A percentile compares a stretch with the other conserved stretches of the same genome.
phyloP scores from a whole-genome alignment of 2,329 filamentous ascomycete genomes.

The Claviceps cyperi region DNA sequence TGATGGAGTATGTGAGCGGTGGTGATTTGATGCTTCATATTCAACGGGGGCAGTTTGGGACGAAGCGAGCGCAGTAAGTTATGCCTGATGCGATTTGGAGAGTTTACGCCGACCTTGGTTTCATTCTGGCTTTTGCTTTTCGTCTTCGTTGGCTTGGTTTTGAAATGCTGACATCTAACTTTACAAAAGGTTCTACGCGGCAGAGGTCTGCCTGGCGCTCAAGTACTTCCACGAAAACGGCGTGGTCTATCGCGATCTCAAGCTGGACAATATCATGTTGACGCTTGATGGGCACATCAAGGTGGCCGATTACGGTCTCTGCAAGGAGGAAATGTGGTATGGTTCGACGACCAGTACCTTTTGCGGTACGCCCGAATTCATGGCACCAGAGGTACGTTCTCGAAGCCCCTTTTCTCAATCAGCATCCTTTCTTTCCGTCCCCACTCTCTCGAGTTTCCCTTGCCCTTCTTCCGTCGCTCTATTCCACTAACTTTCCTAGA shows the following conservation, averaged over 20 bases:
- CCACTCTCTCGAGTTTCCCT: not conserved
- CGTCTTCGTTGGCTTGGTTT: not conserved
- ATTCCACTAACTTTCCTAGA: slow-evolving; percentile 33
- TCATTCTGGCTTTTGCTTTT: slow-evolving; percentile 2
- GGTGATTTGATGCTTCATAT: slow-evolving; percentile 99
- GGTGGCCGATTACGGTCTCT: slow-evolving; percentile 95
- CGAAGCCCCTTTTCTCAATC: not conserved
- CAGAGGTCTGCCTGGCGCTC: slow-evolving; percentile 88
- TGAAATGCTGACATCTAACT: slow-evolving; percentile 8
- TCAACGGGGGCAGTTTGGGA: slow-evolving; percentile 88
- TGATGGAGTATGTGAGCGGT: slow-evolving; percentile 98
- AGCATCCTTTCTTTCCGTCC: not conserved
- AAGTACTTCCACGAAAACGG: slow-evolving; percentile 99
- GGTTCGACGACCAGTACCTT: slow-evolving; percentile 94
- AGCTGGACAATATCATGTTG: slow-evolving; percentile 82
- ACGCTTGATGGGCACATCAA: slow-evolving; percentile 96
- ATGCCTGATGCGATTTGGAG: no score
- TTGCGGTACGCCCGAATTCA: slow-evolving; percentile 98
- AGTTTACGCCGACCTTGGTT: no score
- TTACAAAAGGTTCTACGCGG: slow-evolving; percentile 68
- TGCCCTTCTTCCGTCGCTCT: not conserved
- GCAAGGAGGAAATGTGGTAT: slow-evolving; percentile 99
- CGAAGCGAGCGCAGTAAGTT: slow-evolving; percentile 84
- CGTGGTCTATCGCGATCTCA: slow-evolving; percentile 95
- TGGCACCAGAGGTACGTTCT: slow-evolving; percentile 77